Evolutionary conservation across 257 asterid genomes (phyloP), one percentile per base, ranked within the genome.

Genomic region (Nicotiana otophora): DNA sequence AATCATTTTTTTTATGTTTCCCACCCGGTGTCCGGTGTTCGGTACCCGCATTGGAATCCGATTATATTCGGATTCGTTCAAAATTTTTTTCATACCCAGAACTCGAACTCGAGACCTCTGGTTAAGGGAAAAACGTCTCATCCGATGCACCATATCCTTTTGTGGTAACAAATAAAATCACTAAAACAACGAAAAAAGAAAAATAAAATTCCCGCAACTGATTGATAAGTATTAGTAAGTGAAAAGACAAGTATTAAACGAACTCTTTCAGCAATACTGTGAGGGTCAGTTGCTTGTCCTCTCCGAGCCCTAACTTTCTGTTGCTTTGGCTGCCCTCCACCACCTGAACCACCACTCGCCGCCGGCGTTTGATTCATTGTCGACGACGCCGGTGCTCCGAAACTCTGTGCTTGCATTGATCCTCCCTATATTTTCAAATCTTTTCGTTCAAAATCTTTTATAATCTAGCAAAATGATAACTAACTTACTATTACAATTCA

Each of bases 201-300:
- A 23, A 70, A 17, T 54, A n/a, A 26, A 7, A 23, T 0, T 1
- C 11, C 15, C 26, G 79, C 23, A 72, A 14, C 9, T 39, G 10
- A 39, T 42, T 7, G 10, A 36, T 36, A 36, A 7, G 8, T 1
- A 42, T 42, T 39, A 39, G 0, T 39, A 39, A 39, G 10, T 39
- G 48, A 39, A 39, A 39, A 39, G 48, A 39, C 10, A 10, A 39
- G 48, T 39, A 6, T 7, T 42, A 42, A 1, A 36, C 95, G 81
- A 79, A 95, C 99, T 86, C 99, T 89, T 88, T 95, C 99, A 51
- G 99, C 98, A 76, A 95, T 94, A 88, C 99, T 95, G 89, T 95
- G 99, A 46, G 99, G 99, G 85, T 95, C 99, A 23, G 99, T 95
- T 14, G 99, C 99, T 88, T 95, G 99, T 67, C 99, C 99, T 89